These are phyloP conservation scores for Alternaria alternata DNA, from an alignment of 2,329 filamentous ascomycete species.

Conservation along the genomic window DNA sequence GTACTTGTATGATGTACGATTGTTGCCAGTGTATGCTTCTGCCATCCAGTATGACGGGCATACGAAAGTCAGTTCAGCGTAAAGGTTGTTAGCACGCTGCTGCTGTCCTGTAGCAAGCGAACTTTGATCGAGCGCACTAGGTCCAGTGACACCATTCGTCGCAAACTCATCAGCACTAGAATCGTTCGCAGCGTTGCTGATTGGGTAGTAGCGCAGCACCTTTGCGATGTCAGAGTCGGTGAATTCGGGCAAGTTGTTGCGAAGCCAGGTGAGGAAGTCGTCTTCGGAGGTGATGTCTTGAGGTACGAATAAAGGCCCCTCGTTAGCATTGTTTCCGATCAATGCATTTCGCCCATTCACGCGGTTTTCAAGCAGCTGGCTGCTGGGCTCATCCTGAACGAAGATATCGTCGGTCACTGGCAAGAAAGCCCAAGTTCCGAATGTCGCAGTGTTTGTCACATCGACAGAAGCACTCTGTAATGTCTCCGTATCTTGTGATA, in stretches of 20 bases:
- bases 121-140: slow-evolving; percentile 61
- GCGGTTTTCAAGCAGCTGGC: slow-evolving; percentile 47
- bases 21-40: slow-evolving; percentile 51
- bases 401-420: slow-evolving; percentile 56
- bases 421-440: slow-evolving; percentile 55
- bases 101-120: slow-evolving; percentile 62
- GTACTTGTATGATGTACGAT: slow-evolving; percentile 24
- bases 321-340: slow-evolving; percentile 59
- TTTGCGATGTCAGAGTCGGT: slow-evolving; percentile 47
- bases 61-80: slow-evolving; percentile 64
- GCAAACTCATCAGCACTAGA: slow-evolving; percentile 35
- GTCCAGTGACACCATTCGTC: slow-evolving; percentile 43
- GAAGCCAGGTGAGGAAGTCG: slow-evolving; percentile 55
- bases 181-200: slow-evolving; percentile 32
- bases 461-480: slow-evolving; percentile 50
- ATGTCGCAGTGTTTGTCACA: slow-evolving; percentile 45
- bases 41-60: slow-evolving; percentile 67
- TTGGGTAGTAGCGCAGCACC: slow-evolving; percentile 45
- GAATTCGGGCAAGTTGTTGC: slow-evolving; percentile 52
- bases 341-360: slow-evolving; percentile 53
- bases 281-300: slow-evolving; percentile 53
- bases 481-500: slow-evolving; percentile 45
- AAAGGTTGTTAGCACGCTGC: slow-evolving; percentile 62
- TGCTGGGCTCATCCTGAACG: slow-evolving; percentile 50
- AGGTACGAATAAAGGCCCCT: slow-evolving; percentile 58